These are phyloP conservation scores for Barbatosphaeria neglecta DNA, from an alignment of 495 filamentous ascomycete genomes.

Conservation along the genomic window DNA sequence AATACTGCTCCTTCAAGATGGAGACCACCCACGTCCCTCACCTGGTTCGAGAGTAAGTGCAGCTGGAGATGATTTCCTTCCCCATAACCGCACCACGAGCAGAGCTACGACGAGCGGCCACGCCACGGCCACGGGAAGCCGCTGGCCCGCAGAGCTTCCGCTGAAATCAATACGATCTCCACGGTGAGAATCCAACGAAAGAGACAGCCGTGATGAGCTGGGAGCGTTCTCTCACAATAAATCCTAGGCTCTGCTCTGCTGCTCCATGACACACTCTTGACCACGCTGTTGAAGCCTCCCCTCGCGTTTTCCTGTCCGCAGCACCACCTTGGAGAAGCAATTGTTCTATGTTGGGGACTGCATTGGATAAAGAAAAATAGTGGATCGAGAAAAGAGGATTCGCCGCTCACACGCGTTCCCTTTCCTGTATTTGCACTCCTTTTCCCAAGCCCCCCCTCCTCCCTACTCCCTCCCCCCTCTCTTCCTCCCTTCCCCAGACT, in stretches of 20 bases:
- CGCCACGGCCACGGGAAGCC: constrained; percentile 14
- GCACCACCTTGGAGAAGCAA: constrained; percentile 24
- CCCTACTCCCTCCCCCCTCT: constrained; percentile 18
- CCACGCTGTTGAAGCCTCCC: constrained; percentile 29
- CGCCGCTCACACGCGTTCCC: constrained; percentile 39
- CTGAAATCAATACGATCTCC: constrained; percentile 15
- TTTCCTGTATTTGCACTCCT: constrained; percentile 47
- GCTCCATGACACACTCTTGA: constrained; percentile 26
- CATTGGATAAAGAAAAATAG: constrained; percentile 19
- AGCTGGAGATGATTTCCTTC: constrained; percentile 54
- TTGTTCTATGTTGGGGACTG: constrained; percentile 27
- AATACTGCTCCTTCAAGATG: constrained; percentile 95
- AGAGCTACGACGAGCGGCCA: constrained; percentile 11
- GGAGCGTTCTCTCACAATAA: constrained; percentile 45
- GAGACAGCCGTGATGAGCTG: constrained; percentile 33
- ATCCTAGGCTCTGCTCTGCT: constrained; percentile 42
- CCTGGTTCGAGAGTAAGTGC: constrained; percentile 99
- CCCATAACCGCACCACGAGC: constrained; percentile 42
- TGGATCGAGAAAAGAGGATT: constrained; percentile 15
- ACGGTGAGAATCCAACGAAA: constrained; percentile 45
- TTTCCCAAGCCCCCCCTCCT: constrained; percentile 29
- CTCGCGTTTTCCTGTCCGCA: constrained; percentile 27
- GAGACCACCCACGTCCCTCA: constrained; percentile 91
- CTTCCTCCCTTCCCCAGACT: constrained; percentile 8
- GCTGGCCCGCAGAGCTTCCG: constrained; percentile 12